Conservation (phyloP, 73 alveolate species). For the Paramecium biaurelia region DNA sequence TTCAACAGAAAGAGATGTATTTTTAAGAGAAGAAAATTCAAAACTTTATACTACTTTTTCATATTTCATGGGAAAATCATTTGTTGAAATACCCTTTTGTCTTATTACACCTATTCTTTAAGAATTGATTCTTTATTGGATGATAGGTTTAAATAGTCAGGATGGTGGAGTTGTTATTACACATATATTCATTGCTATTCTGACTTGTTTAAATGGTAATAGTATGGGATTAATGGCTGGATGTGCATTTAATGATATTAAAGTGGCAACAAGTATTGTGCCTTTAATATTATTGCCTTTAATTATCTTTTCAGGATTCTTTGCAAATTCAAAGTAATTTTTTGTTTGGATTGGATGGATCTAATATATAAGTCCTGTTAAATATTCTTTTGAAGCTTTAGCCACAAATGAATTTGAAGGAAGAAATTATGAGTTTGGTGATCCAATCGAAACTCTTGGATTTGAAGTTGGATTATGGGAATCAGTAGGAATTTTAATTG, state of each 20-base stretch:
- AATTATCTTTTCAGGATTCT: conserved; percentile 74
- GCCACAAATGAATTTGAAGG: conserved; percentile 70
- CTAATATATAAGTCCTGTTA: conserved; percentile 75
- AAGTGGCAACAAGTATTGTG: conserved; percentile 62
- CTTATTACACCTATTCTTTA: conserved; percentile 34
- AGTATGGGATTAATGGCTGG: conserved; percentile 71
- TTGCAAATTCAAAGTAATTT: conserved; percentile 65
- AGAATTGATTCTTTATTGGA: conserved; percentile 47
- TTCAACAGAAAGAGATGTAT: conserved; percentile 57
- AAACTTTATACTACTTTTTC: conserved; percentile 50
- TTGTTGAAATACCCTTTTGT: conserved; percentile 10
- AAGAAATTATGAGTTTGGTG: conserved; percentile 8
- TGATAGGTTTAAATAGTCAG: conserved; percentile 34
- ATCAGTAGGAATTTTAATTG: conserved; percentile 14
- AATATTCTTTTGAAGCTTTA: conserved; percentile 72
- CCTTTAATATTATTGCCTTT: conserved; percentile 71
- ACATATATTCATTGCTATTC: neutral
- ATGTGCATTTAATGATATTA: conserved; percentile 59
- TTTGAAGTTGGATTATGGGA: conserved; percentile 2
- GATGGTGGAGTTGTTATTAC: conserved; percentile 30
- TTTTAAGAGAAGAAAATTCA: conserved; percentile 61
- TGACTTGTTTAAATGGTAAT: conserved; percentile 35
- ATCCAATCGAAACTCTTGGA: neutral
- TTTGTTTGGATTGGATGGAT: conserved; percentile 77
- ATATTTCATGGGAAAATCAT: conserved; percentile 48